Base-by-base conservation (phyloP, 495 filamentous ascomycete species). In the Talaromyces nanjingensis region DNA sequence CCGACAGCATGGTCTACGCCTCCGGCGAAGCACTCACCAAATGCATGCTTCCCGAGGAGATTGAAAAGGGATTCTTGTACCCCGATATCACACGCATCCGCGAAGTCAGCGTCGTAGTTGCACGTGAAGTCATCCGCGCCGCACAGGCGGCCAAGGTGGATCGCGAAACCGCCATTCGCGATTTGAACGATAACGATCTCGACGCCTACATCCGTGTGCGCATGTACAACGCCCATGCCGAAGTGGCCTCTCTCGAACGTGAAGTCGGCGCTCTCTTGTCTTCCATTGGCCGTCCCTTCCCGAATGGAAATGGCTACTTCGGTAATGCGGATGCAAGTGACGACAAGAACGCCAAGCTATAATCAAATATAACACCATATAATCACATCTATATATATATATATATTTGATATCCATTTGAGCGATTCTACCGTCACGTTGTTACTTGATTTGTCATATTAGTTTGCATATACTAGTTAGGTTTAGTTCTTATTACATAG, bases 1-100 rank as follows among this genome's bases (percentile, higher is more conserved):
- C 94, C 37, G 92, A 98, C 73, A 87, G 87, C 73, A 98, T 97
- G 94, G 81, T 86, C 71, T 98, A 97, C 78, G 91, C 89, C 56
- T 93, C 92, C 60, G 94, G 91, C 33, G 86, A 86, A 24, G 88
- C 92, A 12, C 86, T 98, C 14, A 86, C 90, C 33, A 83, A 85
- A 52, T 88, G 90, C 33, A 82, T 98, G 54, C 93, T 87, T 49
- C 82, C 83, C 18, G 86, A 90, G 59, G 94, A 98, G 77, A 77
- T 91, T 67, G 86, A 87, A 60, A 86, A 87, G 69, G 90, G 88
- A 53, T 86, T 92, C 71, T 86, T 98, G 69, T 98, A 98, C 78
- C 94, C 94, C n/a, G 88, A 90, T 72, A 87, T 98, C 72, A 86
- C 87, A 69, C 89, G 94, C 53, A 96, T 98, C 65, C 85, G 94